Base-by-base conservation (phyloP, 2,329 filamentous ascomycete genomes). In the Sporothrix mexicana region DNA sequence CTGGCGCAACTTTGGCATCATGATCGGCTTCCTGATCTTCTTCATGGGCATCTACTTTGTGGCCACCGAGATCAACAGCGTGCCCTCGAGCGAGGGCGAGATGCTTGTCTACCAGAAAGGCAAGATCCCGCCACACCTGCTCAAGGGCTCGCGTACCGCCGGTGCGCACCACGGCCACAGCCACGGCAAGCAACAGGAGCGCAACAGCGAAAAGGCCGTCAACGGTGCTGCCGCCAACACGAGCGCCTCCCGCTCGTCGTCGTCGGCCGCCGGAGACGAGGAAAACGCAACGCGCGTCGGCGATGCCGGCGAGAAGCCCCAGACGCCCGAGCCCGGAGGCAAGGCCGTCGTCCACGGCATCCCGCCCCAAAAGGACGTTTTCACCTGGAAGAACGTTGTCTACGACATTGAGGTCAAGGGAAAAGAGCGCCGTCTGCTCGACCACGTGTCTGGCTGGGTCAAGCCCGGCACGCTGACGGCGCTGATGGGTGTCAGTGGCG, bases 381-480 rank as follows among this genome's bases (percentile, higher is more conserved):
- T 97, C 85, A 92, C 94, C 78, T 97, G 94, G 94, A 88, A 91
- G 76, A 87, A 95, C 77, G 91, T 97, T 1, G 94, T 91, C 82
- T 97, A 88, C 78, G 87, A 90, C 74, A 85, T 90, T 80, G 94
- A 97, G 82, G 97, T 97, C 84, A 85, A 85, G 84, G 85, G 85
- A 15, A 89, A 95, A 77, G 83, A 86, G 1, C 88, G 94, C 17
- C 89, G 91, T 59, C 92, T 98, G 77, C 84, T 98, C 73, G 91
- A 97, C 77, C 85, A 96, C 75, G 93, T 97, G 13, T 92, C 97
- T 78, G 95, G 95, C 49, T 98, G 93, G 93, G 94, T 98, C 74
- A 96, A 97, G 82, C 95, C 95, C 2, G 95, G 95, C 74, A 97
- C 93, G 17, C 81, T 97, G 71, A 97, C 94, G 13, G 94, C 93